These are phyloP conservation scores for Prillingera fragicola DNA, from an alignment of 1,284 basidiomycete species.

Conservation along the genomic window DNA sequence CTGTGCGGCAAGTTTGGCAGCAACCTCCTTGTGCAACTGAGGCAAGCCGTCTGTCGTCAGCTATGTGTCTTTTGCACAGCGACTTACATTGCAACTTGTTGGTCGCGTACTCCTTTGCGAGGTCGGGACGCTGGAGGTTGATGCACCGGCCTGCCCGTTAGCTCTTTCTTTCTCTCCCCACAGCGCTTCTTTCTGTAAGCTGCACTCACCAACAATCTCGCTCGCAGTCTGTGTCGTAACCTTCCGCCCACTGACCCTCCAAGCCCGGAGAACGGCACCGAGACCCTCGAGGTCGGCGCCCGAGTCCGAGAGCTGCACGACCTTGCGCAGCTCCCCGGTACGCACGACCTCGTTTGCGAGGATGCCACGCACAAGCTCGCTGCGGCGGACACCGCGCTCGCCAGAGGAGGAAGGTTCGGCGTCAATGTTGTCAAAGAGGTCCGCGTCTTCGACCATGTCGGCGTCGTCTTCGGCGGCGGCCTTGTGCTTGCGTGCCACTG, in stretches of 20 bases:
- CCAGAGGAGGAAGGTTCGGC: background rate
- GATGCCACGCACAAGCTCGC: constrained; percentile 2
- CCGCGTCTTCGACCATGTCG: constrained; percentile 10
- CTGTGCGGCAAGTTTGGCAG: too few relatives aligned
- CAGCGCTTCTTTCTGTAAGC: background rate
- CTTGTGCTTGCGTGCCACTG: constrained; percentile 12
- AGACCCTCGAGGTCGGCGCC: constrained; percentile 16
- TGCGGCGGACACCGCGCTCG: constrained; percentile 8
- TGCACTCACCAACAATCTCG: constrained; percentile 19
- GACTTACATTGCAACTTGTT: constrained; percentile 17
- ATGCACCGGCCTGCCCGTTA: constrained; percentile 17
- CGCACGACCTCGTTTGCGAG: constrained; percentile 4
- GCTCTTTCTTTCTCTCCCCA: background rate
- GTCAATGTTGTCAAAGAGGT: constrained; percentile 11
- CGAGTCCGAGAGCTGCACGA: constrained; percentile 14
- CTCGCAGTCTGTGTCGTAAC: constrained; percentile 16
- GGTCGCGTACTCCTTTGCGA: constrained; percentile 11
- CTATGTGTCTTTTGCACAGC: too few relatives aligned
- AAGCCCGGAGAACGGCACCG: constrained; percentile 10
- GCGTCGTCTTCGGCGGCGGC: background rate
- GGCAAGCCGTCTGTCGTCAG: background rate
- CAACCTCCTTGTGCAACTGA: too few relatives aligned
- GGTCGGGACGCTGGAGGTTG: constrained; percentile 17
- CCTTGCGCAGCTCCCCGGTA: constrained; percentile 18
- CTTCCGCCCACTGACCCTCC: constrained; percentile 11